Percentiles rank a stretch among this genome's conserved stretches.
phyloP scores from a whole-genome alignment of 441 rosid genomes.

The Eruca vesicaria region DNA sequence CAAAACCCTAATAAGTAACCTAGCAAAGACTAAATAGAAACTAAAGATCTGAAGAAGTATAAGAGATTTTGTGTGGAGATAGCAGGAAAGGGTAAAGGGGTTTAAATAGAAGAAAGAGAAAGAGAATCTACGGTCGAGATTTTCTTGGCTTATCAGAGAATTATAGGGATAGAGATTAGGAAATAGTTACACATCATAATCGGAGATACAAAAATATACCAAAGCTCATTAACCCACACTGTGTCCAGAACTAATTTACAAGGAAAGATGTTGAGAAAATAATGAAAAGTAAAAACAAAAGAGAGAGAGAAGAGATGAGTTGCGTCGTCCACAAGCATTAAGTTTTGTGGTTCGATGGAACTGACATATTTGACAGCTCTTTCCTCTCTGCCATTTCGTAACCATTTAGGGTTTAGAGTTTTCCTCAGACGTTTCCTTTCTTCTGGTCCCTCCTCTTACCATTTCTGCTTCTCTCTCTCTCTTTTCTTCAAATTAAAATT shows the following conservation, averaged over 20 bases:
- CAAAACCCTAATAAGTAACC: background rate
- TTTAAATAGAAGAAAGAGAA: conserved; percentile 37
- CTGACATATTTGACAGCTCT: conserved; percentile 36
- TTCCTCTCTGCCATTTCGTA: conserved; percentile 5
- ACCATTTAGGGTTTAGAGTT: conserved; percentile 35
- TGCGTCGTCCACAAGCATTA: conserved; percentile 59
- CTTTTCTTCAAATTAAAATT: conserved; percentile 4
- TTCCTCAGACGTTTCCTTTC: conserved; percentile 38
- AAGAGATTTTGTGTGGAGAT: conserved; percentile 19
- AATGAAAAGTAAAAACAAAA: conserved; percentile 27
- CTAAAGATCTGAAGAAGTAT: conserved; percentile 7
- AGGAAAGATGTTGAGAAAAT: conserved; percentile 19
- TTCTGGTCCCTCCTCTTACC: conserved; percentile 41
- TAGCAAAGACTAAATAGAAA: background rate
- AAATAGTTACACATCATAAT: conserved; percentile 79
- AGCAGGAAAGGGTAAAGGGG: conserved; percentile 33
- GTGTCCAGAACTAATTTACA: conserved; percentile 32
- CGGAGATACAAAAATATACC: conserved; percentile 57
- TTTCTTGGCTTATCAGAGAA: conserved; percentile 32
- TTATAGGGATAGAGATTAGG: conserved; percentile 31
- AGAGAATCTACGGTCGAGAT: conserved; percentile 43
- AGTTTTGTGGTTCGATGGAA: conserved; percentile 39
- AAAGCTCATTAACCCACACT: conserved; percentile 45
- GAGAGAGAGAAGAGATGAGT: conserved; percentile 35
- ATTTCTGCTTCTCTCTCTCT: conserved; percentile 29